phyloP scores from a whole-genome alignment of 2,329 filamentous ascomycete genomes.

The Neonectria neomacrospora region DNA sequence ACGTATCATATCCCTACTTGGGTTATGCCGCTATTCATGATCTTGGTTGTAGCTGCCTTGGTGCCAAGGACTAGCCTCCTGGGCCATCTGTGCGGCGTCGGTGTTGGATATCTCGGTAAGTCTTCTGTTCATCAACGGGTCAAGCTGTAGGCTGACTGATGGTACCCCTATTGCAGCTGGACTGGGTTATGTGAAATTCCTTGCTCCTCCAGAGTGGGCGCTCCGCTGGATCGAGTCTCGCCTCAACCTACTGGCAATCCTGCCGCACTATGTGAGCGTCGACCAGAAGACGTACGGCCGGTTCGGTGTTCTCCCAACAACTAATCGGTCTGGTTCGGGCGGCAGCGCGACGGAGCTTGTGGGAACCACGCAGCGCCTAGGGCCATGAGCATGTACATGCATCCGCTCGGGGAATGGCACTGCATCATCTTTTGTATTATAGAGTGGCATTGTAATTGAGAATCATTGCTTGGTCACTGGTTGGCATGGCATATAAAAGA shows the following conservation, averaged over 20 bases:
- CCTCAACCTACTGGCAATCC: constrained; percentile 81
- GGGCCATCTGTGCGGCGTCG: constrained; percentile 86
- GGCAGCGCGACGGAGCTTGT: constrained; percentile 67
- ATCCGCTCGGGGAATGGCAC: constrained; percentile 5
- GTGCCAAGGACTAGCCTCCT: constrained; percentile 85
- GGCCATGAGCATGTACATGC: constrained; percentile 61
- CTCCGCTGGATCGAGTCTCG: constrained; percentile 90
- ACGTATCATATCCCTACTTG: constrained; percentile 85
- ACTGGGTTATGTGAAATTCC: constrained; percentile 86
- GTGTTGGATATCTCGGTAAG: constrained; percentile 87
- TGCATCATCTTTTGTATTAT: constrained; percentile 28
- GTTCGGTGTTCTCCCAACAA: constrained; percentile 85
- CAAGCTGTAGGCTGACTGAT: constrained; percentile 22
- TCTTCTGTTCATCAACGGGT: constrained; percentile 27
- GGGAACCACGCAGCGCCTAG: constrained; percentile 72
- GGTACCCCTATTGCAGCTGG: constrained; percentile 67
- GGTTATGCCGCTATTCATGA: constrained; percentile 84
- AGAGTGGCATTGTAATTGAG: constrained; percentile 25
- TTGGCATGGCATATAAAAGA: constrained; percentile 24
- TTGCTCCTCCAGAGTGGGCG: constrained; percentile 89
- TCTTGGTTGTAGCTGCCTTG: constrained; percentile 79
- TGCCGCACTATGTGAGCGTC: constrained; percentile 93
- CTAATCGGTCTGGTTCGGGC: constrained; percentile 49
- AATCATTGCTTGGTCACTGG: constrained; percentile 20
- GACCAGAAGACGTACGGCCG: constrained; percentile 96